Conservation (phyloP, 1,284 basidiomycete species). For the Sanghuangporus baumii region DNA sequence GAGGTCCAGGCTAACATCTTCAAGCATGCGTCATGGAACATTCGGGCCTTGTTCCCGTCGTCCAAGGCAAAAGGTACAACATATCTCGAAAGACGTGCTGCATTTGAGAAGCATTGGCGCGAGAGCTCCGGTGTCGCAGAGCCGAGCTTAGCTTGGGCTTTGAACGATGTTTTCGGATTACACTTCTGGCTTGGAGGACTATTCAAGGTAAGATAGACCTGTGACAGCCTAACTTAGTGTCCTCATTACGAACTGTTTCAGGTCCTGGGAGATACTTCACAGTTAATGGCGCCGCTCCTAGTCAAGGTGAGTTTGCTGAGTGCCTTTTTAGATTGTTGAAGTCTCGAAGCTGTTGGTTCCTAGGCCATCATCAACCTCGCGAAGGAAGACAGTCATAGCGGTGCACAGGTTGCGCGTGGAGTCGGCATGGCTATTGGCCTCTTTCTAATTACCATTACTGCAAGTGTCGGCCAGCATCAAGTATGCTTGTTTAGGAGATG, state of each 20-base stretch:
- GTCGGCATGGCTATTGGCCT: conserved; percentile 70
- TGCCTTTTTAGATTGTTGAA: neutral
- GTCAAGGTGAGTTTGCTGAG: conserved; percentile 39
- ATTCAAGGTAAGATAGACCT: conserved; percentile 37
- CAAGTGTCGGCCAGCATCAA: conserved; percentile 60
- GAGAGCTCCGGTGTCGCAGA: conserved; percentile 40
- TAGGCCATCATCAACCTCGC: conserved; percentile 65
- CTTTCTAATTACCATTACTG: conserved; percentile 53
- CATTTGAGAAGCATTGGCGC: conserved; percentile 44
- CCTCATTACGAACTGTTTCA: too few species aligned
- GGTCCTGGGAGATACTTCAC: conserved; percentile 53
- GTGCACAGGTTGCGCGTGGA: conserved; percentile 55
- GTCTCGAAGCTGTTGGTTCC: neutral
- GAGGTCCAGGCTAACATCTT: conserved; percentile 36
- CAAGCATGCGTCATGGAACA: conserved; percentile 41
- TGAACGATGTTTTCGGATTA: conserved; percentile 67
- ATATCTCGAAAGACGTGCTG: conserved; percentile 28
- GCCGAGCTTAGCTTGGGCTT: conserved; percentile 57
- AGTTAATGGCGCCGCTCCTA: conserved; percentile 61
- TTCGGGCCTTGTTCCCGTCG: conserved; percentile 28
- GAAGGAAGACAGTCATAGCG: conserved; percentile 35
- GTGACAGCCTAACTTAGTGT: too few species aligned
- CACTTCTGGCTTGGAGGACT: conserved; percentile 67
- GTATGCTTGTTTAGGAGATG: conserved; percentile 24
- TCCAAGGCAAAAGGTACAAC: conserved; percentile 16